phyloP scores from a whole-genome alignment of 1,284 basidiomycete species.

The Rhizoctonia solani region DNA sequence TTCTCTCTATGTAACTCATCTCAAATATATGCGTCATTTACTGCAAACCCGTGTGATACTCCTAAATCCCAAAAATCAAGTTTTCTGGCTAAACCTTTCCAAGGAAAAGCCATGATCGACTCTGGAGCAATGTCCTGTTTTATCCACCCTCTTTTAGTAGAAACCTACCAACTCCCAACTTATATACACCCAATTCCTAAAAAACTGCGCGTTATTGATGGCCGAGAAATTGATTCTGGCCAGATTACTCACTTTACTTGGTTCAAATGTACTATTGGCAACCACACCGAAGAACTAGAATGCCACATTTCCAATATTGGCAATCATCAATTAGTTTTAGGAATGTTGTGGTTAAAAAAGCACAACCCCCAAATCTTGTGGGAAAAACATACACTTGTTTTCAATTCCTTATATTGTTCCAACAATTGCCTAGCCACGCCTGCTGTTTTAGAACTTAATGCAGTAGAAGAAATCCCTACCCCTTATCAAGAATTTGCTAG shows the following conservation, averaged over 20 bases:
- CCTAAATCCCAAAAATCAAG: not conserved
- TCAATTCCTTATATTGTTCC: not conserved
- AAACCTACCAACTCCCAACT: not conserved
- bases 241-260: not conserved
- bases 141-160: not conserved
- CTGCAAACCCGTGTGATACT: not conserved
- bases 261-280: not conserved
- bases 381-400: not conserved
- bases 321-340: not conserved
- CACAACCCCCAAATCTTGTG: not conserved
- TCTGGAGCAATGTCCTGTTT: not conserved
- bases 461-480: not conserved
- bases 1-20: not conserved
- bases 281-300: not conserved
- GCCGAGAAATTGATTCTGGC: not conserved
- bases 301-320: not conserved
- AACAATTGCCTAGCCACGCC: not conserved
- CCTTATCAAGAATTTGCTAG: slow-evolving; percentile 10
- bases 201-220: not conserved
- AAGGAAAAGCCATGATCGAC: not conserved
- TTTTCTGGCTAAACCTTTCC: not conserved
- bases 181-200: not conserved
- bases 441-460: not conserved
- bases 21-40: not conserved
- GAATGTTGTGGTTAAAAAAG: not conserved